phyloP scores from a whole-genome alignment of 805 yeast species.

The Isabelozyma heimii region DNA sequence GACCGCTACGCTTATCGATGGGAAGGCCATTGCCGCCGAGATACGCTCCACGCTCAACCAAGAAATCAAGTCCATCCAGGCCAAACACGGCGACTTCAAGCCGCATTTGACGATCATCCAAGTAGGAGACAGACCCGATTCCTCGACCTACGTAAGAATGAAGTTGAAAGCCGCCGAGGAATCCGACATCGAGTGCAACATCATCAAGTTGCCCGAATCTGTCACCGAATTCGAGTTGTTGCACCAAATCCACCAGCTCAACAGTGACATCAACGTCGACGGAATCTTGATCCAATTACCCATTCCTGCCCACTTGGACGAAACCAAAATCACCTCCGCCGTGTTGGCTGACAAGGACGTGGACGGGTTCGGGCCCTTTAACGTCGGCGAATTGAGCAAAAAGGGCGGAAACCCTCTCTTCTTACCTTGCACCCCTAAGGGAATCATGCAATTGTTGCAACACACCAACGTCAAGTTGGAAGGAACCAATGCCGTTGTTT shows the following conservation, averaged over 20 bases:
- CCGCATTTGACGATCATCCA: slow-evolving; percentile 73
- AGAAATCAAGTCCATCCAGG: slow-evolving; percentile 41
- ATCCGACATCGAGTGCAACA: slow-evolving; percentile 61
- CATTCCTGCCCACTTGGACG: slow-evolving; percentile 67
- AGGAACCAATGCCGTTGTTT: slow-evolving; percentile 77
- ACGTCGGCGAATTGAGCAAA: slow-evolving; percentile 75
- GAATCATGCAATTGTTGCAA: slow-evolving; percentile 63
- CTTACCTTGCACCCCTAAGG: slow-evolving; percentile 84
- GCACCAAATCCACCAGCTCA: slow-evolving; percentile 52
- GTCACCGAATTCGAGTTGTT: slow-evolving; percentile 57
- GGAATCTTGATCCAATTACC: slow-evolving; percentile 80
- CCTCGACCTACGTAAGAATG: slow-evolving; percentile 79
- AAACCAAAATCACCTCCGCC: slow-evolving; percentile 62
- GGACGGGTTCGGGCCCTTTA: slow-evolving; percentile 78
- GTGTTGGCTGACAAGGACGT: slow-evolving; percentile 72
- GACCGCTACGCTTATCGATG: slow-evolving; percentile 30
- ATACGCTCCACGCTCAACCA: slow-evolving; percentile 36
- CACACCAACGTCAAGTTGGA: slow-evolving; percentile 52
- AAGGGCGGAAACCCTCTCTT: slow-evolving; percentile 69
- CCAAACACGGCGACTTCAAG: slow-evolving; percentile 49
- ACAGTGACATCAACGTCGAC: slow-evolving; percentile 58
- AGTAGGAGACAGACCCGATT: slow-evolving; percentile 75
- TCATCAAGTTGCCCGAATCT: slow-evolving; percentile 56
- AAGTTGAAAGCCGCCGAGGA: slow-evolving; percentile 74
- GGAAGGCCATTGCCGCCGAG: slow-evolving; percentile 42